These are phyloP conservation scores for Sesbania bispinosa DNA, from an alignment of 306 rosid species.

Conservation along the genomic window DNA sequence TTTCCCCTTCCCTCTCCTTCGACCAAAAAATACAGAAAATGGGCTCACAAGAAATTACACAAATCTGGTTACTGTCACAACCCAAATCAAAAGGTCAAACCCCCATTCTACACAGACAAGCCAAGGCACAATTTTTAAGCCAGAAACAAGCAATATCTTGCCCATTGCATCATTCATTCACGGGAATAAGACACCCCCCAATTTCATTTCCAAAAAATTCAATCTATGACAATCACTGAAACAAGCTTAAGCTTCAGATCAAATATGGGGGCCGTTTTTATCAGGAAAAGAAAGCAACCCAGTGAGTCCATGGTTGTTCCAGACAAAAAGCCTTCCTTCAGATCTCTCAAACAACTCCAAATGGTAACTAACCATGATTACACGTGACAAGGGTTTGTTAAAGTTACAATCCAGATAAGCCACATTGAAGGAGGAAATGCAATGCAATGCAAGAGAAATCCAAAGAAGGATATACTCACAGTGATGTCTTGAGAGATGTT, in stretches of 20 bases:
- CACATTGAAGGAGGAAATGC: constrained; percentile 29
- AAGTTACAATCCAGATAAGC: constrained; percentile 14
- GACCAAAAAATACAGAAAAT: background rate
- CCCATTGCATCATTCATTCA: background rate
- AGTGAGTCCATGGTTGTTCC: background rate
- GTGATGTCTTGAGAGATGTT: constrained; percentile 71
- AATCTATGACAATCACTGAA: background rate
- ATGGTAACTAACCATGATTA: constrained; percentile 5
- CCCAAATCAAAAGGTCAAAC: background rate
- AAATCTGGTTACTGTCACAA: background rate
- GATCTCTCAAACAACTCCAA: constrained; percentile 43
- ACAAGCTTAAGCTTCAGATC: background rate
- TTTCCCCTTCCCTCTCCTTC: background rate
- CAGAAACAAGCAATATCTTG: background rate
- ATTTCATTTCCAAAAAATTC: background rate
- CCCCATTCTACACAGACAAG: background rate
- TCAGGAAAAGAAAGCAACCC: constrained; percentile 5
- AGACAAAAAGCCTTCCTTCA: constrained; percentile 22
- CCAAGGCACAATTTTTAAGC: background rate
- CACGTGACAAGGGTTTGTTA: constrained; percentile 2
- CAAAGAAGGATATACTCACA: constrained; percentile 41
- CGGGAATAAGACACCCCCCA: background rate
- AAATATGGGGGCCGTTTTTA: background rate
- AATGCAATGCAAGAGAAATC: constrained; percentile 9
- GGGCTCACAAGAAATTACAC: background rate